Evolutionary conservation across 2,329 filamentous ascomycete genomes (phyloP).

Genomic region (Fusarium vanettenii): DNA sequence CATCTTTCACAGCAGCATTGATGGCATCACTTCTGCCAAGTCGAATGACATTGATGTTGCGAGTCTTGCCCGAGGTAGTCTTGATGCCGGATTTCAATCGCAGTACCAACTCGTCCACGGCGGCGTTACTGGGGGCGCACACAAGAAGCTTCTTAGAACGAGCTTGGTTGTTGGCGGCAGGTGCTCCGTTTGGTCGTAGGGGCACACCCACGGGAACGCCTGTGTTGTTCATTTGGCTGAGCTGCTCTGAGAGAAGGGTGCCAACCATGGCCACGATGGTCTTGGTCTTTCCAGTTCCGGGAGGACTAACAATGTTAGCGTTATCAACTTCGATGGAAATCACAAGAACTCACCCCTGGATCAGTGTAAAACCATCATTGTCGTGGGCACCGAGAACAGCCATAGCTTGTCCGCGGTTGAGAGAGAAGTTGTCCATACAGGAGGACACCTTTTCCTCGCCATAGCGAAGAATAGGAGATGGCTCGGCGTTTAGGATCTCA

Average conservation of each 20-base stretch:
- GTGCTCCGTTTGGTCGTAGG: constrained; percentile 41
- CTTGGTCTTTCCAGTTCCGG: constrained; percentile 97
- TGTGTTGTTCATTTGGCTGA: constrained; percentile 48
- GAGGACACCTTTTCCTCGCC: constrained; percentile 76
- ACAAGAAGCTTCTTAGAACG: constrained; percentile 86
- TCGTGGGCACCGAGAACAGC: constrained; percentile 92
- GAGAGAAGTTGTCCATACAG: constrained; percentile 79
- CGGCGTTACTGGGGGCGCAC: constrained; percentile 98
- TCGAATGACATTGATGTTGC: constrained; percentile 88
- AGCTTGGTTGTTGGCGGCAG: constrained; percentile 41
- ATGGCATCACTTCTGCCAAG: constrained; percentile 93
- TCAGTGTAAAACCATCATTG: constrained; percentile 96
- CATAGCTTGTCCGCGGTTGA: constrained; percentile 90
- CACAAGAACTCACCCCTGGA: constrained; percentile 76
- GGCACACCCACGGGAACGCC: constrained; percentile 48
- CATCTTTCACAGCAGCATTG: constrained; percentile 87
- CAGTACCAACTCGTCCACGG: constrained; percentile 94
- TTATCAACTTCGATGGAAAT: constrained; percentile 1
- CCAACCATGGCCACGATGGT: constrained; percentile 98
- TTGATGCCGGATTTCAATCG: constrained; percentile 90
- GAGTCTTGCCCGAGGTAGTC: constrained; percentile 76
- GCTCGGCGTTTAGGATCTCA: constrained; percentile 89
- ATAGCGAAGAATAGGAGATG: constrained; percentile 88
- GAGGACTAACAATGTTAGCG: constrained; percentile 70
- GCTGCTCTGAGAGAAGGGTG: constrained; percentile 67